Base-by-base conservation (phyloP, 163 green algal genomes). In the Scenedesmus sp. region DNA sequence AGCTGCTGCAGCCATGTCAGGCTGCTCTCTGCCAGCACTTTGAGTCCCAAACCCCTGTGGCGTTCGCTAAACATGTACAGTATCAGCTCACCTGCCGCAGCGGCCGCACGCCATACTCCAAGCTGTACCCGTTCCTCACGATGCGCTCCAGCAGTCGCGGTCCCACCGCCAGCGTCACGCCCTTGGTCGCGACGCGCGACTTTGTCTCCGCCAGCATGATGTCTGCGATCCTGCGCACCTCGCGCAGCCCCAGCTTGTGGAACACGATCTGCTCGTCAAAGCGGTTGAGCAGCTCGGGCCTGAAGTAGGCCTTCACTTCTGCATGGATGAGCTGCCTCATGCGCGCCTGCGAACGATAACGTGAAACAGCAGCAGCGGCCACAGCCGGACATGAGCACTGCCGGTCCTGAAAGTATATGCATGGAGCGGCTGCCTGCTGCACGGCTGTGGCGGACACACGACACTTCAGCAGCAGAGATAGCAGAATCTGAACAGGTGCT, bases 191-290 rank as follows among this genome's bases (percentile, higher is more conserved):
- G 40, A 96, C 90, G 9, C 95, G 92, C 2, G 10, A 10, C 40
- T 84, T 49, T 7, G 93, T 96, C 87, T 97, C 93, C 10, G 91
- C 79, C 59, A 97, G 91, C 90, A 97, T 89, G 53, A 97, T 80
- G 65, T 85, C 78, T 7, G 95, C 95, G 42, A 96, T 96, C 24
- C 61, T 46, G 59, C 89, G 84, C 65, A 94, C 89, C 53, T 96
- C 92, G 0, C 61, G 24, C 10, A 86, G 88, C 22, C 87, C 72
- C 61, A 98, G 94, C 87, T 93, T 94, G n/a, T 94, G 89, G 93
- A 98, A 98, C 16, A 98, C 95, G 4, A 98, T 93, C 81, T 94
- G 93, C 90, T 98, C 96, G 90, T 98, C 97, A 82, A 98, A 94
- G 42, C 88, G 85, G 84, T 88, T 88, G 80, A 99, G 93, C 88